Evolutionary conservation across 495 filamentous ascomycete species (phyloP).

Genomic region (Stereocaulon alpinum): DNA sequence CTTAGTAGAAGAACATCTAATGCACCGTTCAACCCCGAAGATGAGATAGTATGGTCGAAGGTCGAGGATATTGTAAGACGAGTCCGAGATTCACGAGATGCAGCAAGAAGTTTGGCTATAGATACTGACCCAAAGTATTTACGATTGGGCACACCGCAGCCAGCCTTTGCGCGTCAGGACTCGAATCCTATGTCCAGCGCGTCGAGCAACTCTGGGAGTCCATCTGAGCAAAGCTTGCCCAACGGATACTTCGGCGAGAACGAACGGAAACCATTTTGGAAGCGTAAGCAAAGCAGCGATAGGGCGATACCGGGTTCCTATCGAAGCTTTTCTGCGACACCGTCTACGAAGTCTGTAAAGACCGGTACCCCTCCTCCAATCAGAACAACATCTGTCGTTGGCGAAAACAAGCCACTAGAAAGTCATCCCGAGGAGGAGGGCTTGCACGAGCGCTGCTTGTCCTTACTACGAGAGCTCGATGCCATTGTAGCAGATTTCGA

Average conservation of each 20-base stretch:
- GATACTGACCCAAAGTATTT: conserved; percentile 63
- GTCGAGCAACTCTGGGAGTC: conserved; percentile 21
- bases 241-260: conserved; percentile 36
- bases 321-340: conserved; percentile 36
- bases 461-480: conserved; percentile 74
- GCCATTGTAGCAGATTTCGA: conserved; percentile 73
- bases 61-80: conserved; percentile 74
- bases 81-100: conserved; percentile 80
- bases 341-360: conserved; percentile 46
- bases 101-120: conserved; percentile 70
- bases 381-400: conserved; percentile 6
- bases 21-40: conserved; percentile 31
- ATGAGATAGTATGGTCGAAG: conserved; percentile 75
- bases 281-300: conserved; percentile 60
- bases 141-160: conserved; percentile 9
- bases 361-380: conserved; percentile 21
- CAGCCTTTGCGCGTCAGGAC: conserved; percentile 6
- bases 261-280: conserved; percentile 69
- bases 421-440: conserved; percentile 43
- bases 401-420: conserved; percentile 8
- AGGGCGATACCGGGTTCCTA: conserved; percentile 27
- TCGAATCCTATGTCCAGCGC: conserved; percentile 14
- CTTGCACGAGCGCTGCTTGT: conserved; percentile 68
- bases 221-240: conserved; percentile 21
- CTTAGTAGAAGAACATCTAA: conserved; percentile 21